Percentiles rank a stretch among this genome's conserved stretches.
phyloP scores from a whole-genome alignment of 1,139 yeast genomes.

The Blastobotrys capitulatus region DNA sequence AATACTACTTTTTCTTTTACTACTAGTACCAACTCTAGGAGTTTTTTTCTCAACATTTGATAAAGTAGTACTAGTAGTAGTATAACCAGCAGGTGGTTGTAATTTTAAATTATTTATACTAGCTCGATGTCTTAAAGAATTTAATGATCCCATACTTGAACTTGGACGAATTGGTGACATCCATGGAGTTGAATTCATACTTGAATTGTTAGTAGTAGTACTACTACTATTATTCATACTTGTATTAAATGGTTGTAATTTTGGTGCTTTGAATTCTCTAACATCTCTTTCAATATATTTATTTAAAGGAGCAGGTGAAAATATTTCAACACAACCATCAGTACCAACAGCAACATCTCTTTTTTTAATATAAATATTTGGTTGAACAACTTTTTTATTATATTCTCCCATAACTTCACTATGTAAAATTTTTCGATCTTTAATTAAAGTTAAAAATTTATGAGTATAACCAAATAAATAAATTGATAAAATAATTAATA shows the following conservation, averaged over 20 bases:
- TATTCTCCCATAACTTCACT: conserved; percentile 63
- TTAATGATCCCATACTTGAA: neutral
- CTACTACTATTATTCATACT: no score
- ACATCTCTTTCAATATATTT: conserved; percentile 8
- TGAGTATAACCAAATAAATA: conserved; percentile 40
- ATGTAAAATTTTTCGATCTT: conserved; percentile 56
- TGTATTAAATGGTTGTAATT: neutral
- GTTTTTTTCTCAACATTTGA: no score
- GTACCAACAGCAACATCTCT: conserved; percentile 67
- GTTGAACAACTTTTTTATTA: conserved; percentile 59
- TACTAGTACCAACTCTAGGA: neutral
- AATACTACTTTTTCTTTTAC: neutral
- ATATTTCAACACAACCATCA: conserved; percentile 36
- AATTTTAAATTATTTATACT: conserved; percentile 4
- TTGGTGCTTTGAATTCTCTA: neutral
- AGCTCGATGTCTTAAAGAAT: conserved; percentile 6
- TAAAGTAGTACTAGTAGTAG: no score
- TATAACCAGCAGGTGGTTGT: conserved; percentile 6
- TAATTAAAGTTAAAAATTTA: conserved; percentile 44
- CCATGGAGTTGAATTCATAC: conserved; percentile 2
- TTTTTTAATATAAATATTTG: conserved; percentile 47
- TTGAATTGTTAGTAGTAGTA: neutral
- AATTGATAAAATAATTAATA: conserved; percentile 35
- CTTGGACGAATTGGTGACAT: conserved; percentile 5
- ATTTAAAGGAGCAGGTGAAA: conserved; percentile 34